Percentiles rank a stretch among this genome's conserved stretches.
Evolutionary conservation across 148 eudicot genomes (phyloP).

Genomic region (Spergularia marina): DNA sequence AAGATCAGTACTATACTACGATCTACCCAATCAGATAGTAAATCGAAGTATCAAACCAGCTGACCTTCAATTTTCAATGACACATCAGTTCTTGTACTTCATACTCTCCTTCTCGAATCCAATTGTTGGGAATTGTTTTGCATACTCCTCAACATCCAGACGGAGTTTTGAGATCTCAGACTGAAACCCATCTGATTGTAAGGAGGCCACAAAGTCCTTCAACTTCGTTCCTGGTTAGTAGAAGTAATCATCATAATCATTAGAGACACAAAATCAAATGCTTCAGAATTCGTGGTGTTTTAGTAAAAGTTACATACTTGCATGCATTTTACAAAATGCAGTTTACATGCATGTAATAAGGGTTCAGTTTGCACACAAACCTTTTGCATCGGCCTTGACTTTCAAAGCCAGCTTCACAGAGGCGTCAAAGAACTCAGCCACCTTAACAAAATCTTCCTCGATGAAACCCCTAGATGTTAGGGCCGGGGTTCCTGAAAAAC

Average conservation of each 20-base stretch:
- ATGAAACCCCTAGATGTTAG: constrained; percentile 92
- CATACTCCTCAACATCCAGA: constrained; percentile 84
- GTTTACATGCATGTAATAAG: neutral
- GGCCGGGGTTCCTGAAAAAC: constrained; percentile 84
- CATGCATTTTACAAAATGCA: neutral
- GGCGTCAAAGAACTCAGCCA: constrained; percentile 87
- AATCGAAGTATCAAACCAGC: neutral
- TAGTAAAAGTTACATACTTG: neutral
- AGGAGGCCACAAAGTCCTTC: constrained; percentile 83
- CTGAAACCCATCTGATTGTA: constrained; percentile 63
- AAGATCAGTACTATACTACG: neutral
- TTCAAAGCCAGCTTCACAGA: constrained; percentile 80
- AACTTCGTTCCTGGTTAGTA: constrained; percentile 73
- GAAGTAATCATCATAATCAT: neutral
- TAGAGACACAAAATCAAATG: neutral
- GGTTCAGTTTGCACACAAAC: constrained; percentile 22
- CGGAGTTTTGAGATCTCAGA: constrained; percentile 81
- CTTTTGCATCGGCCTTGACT: constrained; percentile 71
- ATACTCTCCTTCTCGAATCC: constrained; percentile 90
- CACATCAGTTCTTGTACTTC: constrained; percentile 82
- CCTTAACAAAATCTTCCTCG: constrained; percentile 93
- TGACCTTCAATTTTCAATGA: constrained; percentile 19
- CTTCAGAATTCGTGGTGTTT: neutral
- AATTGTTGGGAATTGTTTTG: constrained; percentile 95
- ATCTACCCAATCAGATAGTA: neutral